Evolutionary conservation across 495 filamentous ascomycete genomes (phyloP), one percentile per base, ranked within the genome.

Genomic region (Penicillium desertorum): DNA sequence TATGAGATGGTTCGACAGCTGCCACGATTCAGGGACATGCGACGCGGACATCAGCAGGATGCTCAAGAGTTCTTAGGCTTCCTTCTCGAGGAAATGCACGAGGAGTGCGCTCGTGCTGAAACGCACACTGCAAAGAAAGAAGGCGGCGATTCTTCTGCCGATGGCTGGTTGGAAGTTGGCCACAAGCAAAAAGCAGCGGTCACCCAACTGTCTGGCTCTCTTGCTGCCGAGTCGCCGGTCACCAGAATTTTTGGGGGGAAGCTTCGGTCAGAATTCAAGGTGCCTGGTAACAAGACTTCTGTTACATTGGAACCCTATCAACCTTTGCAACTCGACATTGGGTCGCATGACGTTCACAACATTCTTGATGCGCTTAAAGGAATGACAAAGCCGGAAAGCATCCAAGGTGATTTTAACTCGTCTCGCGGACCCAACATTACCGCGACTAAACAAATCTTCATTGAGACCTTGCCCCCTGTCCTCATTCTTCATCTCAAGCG

Each of bases 61-160:
- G 95, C 95, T 9, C 91, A 98, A 68, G 94, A 98, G 60, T 98
- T 98, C 70, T 77, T 98, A 7, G 95, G 94, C 0, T 97, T 98
- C 62, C 79, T 98, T 37, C 79, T 98, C 8, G 92, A 96, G 62
- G 89, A 90, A 49, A 82, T 98, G 44, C 92, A 98, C 65, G 92
- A 97, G 54, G 94, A 98, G 71, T 96, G 91, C 64, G 81, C 84
- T 36, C 82, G 86, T 50, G 86, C 90, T 32, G 88, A 92, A 74
- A 84, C 82, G 57, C 75, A 77, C 36, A 74, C 73, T 1, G 74
- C 75, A 3, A 57, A 76, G 3, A 73, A 72, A 2, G 72, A 74
- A 20, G 63, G 68, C 0, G 72, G 79, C 34, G 69, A 69, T 12
- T 66, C 75, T 16, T 75, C 81, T 11, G 58, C 48, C 1, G 75